Percentiles rank a stretch among this genome's conserved stretches.
Evolutionary conservation across 495 filamentous ascomycete species (phyloP).

Genomic region (Pyrenula aspistea): DNA sequence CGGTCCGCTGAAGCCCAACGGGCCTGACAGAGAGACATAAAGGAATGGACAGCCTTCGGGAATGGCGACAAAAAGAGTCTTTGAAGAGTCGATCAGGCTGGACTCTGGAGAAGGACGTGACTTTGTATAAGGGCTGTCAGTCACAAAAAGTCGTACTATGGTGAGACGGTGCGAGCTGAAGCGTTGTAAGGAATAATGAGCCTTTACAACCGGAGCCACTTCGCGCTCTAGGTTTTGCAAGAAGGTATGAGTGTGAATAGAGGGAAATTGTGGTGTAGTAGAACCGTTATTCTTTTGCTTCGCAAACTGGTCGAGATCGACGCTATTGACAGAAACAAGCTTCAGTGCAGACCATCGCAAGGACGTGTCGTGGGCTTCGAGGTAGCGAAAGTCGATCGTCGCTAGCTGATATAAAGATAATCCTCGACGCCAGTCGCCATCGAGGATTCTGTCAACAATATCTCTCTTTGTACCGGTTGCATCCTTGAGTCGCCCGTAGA

Average conservation of each 20-base stretch:
- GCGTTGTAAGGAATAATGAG: conserved; percentile 63
- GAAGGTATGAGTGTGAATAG: conserved; percentile 67
- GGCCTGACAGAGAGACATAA: conserved; percentile 50
- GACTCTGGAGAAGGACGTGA: conserved; percentile 21
- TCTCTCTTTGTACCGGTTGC: conserved; percentile 62
- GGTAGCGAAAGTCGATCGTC: conserved; percentile 65
- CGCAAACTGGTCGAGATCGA: conserved; percentile 13
- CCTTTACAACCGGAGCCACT: conserved; percentile 61
- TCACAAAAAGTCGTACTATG: conserved; percentile 61
- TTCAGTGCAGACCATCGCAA: conserved; percentile 68
- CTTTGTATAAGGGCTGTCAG: conserved; percentile 59
- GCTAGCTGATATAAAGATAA: conserved; percentile 67
- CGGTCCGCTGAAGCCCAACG: conserved; percentile 10
- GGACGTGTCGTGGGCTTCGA: conserved; percentile 62
- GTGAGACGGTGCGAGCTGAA: conserved; percentile 51
- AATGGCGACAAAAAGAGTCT: conserved; percentile 65
- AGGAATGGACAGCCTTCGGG: conserved; percentile 65
- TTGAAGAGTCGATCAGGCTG: conserved; percentile 31
- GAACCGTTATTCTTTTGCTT: conserved; percentile 9
- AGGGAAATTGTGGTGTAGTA: conserved; percentile 34
- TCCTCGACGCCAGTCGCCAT: conserved; percentile 75
- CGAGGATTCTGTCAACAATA: conserved; percentile 60
- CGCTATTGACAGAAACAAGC: conserved; percentile 23
- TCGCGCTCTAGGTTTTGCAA: conserved; percentile 59
- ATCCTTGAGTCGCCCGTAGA: conserved; percentile 41